Evolutionary conservation across 257 asterid species (phyloP).

Genomic region (Eucommia ulmoides): DNA sequence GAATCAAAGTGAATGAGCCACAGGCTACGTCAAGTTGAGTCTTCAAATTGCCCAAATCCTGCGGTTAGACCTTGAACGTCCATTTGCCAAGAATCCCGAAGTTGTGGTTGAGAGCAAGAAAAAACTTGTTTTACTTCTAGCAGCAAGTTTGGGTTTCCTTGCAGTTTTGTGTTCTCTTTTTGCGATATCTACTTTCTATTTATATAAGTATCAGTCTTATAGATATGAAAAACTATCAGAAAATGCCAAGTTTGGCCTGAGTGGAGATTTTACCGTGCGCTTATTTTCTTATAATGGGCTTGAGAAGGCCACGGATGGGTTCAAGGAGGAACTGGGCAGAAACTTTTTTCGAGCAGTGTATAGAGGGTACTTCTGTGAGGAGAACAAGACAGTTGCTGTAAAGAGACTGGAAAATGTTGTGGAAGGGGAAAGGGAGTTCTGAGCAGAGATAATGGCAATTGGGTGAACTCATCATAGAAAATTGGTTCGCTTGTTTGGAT

Average conservation of each 20-base stretch:
- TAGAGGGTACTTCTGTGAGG: slow-evolving; percentile 14
- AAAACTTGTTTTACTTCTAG: slow-evolving; percentile 11
- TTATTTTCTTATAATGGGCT: slow-evolving; percentile 15
- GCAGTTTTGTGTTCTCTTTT: slow-evolving; percentile 7
- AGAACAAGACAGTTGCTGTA: slow-evolving; percentile 14
- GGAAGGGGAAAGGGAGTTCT: slow-evolving; percentile 20
- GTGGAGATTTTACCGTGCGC: slow-evolving; percentile 13
- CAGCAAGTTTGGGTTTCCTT: slow-evolving; percentile 7
- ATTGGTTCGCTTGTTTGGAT: background rate
- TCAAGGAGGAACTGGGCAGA: slow-evolving; percentile 15
- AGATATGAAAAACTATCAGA: slow-evolving; percentile 11
- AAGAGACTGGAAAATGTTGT: slow-evolving; percentile 18
- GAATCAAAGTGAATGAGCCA: background rate
- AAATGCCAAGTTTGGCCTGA: slow-evolving; percentile 11
- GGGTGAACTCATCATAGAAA: slow-evolving; percentile 15
- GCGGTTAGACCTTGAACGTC: background rate
- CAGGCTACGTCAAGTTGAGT: slow-evolving; percentile 15
- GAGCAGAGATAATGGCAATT: slow-evolving; percentile 14
- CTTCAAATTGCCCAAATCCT: background rate
- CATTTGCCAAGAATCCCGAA: background rate
- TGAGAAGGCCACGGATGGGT: slow-evolving; percentile 12
- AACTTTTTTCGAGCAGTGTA: slow-evolving; percentile 16
- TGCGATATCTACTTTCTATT: slow-evolving; percentile 7
- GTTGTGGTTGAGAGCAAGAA: background rate
- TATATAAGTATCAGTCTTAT: slow-evolving; percentile 7